phyloP scores from a whole-genome alignment of 2,329 filamentous ascomycete species.

The Leptographium radiaticola region DNA sequence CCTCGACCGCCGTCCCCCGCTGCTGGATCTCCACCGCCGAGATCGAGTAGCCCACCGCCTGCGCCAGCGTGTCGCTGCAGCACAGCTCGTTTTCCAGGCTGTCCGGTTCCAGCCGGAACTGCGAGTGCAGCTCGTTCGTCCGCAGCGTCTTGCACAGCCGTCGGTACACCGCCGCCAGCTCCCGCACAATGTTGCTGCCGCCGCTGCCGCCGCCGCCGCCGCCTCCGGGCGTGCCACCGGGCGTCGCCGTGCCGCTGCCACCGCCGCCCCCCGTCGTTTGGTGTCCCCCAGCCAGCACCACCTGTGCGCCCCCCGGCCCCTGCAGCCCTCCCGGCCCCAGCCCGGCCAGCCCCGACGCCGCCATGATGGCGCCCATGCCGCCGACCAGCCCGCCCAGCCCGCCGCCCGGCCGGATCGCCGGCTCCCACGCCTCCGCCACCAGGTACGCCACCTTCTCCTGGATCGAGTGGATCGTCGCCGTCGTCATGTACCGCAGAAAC shows the following conservation, averaged over 20 bases:
- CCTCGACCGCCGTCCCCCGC: conserved; percentile 64
- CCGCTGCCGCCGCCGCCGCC: background rate
- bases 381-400: background rate
- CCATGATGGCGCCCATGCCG: background rate
- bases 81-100: conserved; percentile 29
- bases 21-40: conserved; percentile 84
- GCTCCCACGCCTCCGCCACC: conserved; percentile 30
- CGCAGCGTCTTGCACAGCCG: conserved; percentile 45
- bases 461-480: conserved; percentile 24
- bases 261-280: background rate
- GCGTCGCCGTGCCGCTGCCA: background rate
- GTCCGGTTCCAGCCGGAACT: conserved; percentile 18
- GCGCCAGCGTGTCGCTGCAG: conserved; percentile 46
- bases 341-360: no score
- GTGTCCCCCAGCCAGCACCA: background rate
- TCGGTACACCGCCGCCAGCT: conserved; percentile 48
- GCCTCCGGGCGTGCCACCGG: background rate
- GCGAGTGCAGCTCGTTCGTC: conserved; percentile 37
- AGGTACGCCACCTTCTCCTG: conserved; percentile 24
- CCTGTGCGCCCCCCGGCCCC: background rate
- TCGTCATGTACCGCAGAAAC: conserved; percentile 26
- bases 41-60: conserved; percentile 69
- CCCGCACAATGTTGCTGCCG: conserved; percentile 27
- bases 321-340: background rate
- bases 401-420: conserved; percentile 4